phyloP scores from a whole-genome alignment of 345 rosid species.

The Sisymbrium altissimum region DNA sequence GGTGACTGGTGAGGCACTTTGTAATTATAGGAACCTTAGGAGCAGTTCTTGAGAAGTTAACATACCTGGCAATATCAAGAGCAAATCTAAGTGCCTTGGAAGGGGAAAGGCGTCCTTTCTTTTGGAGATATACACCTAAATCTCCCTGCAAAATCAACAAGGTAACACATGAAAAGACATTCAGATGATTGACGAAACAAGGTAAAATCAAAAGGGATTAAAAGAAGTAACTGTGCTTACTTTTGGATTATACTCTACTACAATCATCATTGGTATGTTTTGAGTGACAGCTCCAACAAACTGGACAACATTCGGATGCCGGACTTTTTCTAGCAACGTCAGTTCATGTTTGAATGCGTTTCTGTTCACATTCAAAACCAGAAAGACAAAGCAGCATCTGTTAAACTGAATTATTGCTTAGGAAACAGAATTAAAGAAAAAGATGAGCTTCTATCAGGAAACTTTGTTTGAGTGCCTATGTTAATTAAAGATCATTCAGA shows the following conservation, averaged over 20 bases:
- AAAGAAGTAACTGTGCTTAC: constrained; percentile 45
- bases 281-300: constrained; percentile 99
- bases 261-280: constrained; percentile 94
- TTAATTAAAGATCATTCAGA: not conserved
- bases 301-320: constrained; percentile 93
- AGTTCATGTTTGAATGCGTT: constrained; percentile 79
- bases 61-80: constrained; percentile 87
- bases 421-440: not conserved
- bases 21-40: not conserved
- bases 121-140: constrained; percentile 64
- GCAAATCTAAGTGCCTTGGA: constrained; percentile 74
- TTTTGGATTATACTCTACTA: constrained; percentile 75
- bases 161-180: not conserved
- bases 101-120: constrained; percentile 84
- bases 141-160: constrained; percentile 61
- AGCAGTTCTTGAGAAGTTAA: constrained; percentile 1
- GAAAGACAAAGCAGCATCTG: constrained; percentile 5
- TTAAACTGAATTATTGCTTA: not conserved
- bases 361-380: constrained; percentile 42
- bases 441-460: not conserved
- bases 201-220: not conserved
- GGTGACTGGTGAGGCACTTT: not conserved
- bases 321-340: constrained; percentile 72
- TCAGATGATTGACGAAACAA: not conserved
- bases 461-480: not conserved